Evolutionary conservation across 148 eudicot genomes (phyloP), one percentile per base, ranked within the genome.

Genomic region (Camellia japonica): DNA sequence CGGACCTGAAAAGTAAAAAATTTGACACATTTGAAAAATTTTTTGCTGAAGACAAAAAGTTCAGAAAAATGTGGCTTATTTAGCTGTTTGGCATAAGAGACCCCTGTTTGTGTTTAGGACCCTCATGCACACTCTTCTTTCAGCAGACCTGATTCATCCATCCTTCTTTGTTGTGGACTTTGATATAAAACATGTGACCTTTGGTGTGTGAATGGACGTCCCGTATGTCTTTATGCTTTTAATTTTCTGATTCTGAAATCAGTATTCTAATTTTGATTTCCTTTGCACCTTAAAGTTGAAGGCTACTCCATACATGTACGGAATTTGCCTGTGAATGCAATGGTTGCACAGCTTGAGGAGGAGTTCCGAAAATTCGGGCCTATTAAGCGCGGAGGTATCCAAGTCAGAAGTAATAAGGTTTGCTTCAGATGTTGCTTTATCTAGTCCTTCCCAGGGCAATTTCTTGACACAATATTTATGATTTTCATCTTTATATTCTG

Each of bases 361-460:
- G 90, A 85, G 52, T 93, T 93, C 76, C 59, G 83, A 62, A 86
- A 70, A 49, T 93, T 87, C 83, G 97, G 97, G 80, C 83, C 92
- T 14, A 89, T 93, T 52, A 93, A 93, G 84, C 86, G 68, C 68
- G 90, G 82, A 61, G 97, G 95, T 12, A 80, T 93, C 54, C 97
- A 93, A 93, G 97, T 93, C 79, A 85, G 88, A 84, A 91, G 91
- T 82, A 90, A 86, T 47, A 90, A 89, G 95, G 97, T 93, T 55
- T 60, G n/a, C 52, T 70, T 75, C 66, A 13, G 23, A 82, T 68
- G 58, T 71, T 58, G 52, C 64, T 41, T 51, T 44, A 10, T 74
- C 11, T 3, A 75, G 49, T 62, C 30, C 73, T 70, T 54, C 75
- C 65, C 46, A 12, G 7, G 15, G 30, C 73, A 68, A 67, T 3